Conservation (phyloP, 2,329 filamentous ascomycete species). For the Bipolaris cookei region DNA sequence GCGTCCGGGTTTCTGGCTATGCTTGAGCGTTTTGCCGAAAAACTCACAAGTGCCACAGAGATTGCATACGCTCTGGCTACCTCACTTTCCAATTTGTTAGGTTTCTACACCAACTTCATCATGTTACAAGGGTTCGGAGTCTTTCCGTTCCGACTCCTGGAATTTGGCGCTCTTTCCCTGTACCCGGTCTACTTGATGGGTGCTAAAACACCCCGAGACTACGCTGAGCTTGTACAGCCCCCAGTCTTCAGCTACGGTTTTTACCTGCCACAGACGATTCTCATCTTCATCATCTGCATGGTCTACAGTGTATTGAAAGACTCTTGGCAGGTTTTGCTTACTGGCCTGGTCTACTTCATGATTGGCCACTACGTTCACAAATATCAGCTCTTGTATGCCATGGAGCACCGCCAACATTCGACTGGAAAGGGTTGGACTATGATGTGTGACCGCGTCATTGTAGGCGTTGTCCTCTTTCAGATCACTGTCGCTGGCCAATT, state of each 20-base stretch:
- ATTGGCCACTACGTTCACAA: conserved; percentile 92
- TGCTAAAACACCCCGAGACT: conserved; percentile 89
- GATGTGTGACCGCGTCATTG: conserved; percentile 88
- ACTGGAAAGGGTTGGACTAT: conserved; percentile 95
- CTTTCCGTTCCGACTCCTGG: conserved; percentile 88
- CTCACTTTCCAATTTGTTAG: conserved; percentile 74
- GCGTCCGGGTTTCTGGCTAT: conserved; percentile 75
- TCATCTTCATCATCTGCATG: conserved; percentile 93
- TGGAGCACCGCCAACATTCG: conserved; percentile 95
- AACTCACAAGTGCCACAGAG: conserved; percentile 77
- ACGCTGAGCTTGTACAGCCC: conserved; percentile 79
- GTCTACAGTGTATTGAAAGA: conserved; percentile 87
- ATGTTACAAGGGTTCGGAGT: conserved; percentile 92
- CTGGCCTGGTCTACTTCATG: conserved; percentile 81
- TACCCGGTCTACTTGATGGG: conserved; percentile 80
- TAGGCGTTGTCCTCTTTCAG: conserved; percentile 88
- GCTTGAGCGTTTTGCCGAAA: conserved; percentile 68
- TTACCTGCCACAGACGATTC: conserved; percentile 87
- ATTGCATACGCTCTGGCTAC: conserved; percentile 77
- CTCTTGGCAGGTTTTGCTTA: conserved; percentile 80
- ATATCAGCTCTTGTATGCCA: conserved; percentile 96
- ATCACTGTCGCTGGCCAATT: conserved; percentile 88
- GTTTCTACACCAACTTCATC: conserved; percentile 93
- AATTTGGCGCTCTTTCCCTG: conserved; percentile 83
- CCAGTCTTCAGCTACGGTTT: conserved; percentile 95